These are phyloP conservation scores for Endotrypanum monterogeii DNA, from an alignment of 208 protist genomes.

Conservation along the genomic window DNA sequence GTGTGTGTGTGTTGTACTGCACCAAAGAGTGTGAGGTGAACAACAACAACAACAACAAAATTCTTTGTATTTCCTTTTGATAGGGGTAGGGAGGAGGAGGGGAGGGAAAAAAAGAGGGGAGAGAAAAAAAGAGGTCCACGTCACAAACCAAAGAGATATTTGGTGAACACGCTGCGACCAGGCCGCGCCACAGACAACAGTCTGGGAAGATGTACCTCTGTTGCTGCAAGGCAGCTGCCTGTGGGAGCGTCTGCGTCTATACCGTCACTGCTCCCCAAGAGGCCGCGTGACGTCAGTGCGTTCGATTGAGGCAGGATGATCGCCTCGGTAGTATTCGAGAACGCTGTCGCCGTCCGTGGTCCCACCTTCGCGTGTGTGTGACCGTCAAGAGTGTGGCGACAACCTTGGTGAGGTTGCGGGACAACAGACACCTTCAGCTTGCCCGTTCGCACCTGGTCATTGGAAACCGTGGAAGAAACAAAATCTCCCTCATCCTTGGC, in stretches of 20 bases:
- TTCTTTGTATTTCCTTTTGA: no score
- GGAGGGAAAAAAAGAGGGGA: neutral
- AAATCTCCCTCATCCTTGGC: neutral
- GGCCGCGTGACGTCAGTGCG: neutral
- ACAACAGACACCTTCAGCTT: neutral
- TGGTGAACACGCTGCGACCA: neutral
- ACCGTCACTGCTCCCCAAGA: neutral
- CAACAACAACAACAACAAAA: no score
- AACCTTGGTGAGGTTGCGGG: neutral
- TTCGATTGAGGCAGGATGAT: neutral
- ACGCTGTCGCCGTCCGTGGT: neutral
- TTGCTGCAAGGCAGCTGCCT: slow-evolving; percentile 9
- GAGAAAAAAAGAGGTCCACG: neutral
- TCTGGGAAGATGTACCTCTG: slow-evolving; percentile 19
- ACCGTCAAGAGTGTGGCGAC: neutral
- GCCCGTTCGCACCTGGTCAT: neutral
- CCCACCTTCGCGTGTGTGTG: neutral
- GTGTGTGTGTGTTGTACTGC: no score
- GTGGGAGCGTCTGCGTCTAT: neutral
- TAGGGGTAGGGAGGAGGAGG: neutral
- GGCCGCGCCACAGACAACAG: neutral
- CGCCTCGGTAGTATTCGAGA: neutral
- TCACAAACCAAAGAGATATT: neutral
- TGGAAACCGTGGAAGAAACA: no score
- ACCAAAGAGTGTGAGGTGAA: no score